phyloP scores from a whole-genome alignment of 768 basidiomycete genomes.

The Cystofilobasidium bisporidii region DNA sequence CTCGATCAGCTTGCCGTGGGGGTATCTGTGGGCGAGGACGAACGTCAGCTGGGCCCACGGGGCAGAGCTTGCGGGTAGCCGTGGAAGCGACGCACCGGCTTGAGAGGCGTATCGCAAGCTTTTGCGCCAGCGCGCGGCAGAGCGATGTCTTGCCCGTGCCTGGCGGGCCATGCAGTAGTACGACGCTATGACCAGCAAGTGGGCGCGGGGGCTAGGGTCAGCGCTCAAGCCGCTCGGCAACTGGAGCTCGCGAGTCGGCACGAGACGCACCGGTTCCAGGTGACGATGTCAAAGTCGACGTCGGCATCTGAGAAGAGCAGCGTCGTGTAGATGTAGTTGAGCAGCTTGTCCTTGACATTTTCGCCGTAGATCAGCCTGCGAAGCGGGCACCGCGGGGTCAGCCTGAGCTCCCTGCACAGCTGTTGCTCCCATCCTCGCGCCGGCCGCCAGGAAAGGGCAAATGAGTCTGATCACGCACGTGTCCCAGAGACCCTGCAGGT shows the following conservation, averaged over 20 bases:
- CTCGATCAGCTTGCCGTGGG: conserved; percentile 77
- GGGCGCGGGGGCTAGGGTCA: too few species aligned
- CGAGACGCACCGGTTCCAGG: conserved; percentile 67
- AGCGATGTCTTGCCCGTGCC: conserved; percentile 96
- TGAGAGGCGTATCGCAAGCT: conserved; percentile 79
- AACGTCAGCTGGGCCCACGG: too few species aligned
- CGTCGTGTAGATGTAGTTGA: conserved; percentile 92
- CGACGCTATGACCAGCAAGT: conserved; percentile 57
- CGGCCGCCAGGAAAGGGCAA: too few species aligned
- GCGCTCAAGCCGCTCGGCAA: too few species aligned
- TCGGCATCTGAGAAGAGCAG: conserved; percentile 68
- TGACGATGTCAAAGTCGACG: conserved; percentile 63
- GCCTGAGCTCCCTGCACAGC: too few species aligned
- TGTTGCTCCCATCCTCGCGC: too few species aligned
- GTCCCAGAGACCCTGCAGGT: conserved; percentile 83
- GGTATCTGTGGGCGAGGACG: conserved; percentile 56
- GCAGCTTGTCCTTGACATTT: conserved; percentile 70
- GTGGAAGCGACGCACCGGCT: conserved; percentile 50
- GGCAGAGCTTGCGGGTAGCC: neutral
- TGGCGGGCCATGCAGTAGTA: conserved; percentile 89
- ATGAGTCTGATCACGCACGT: conserved; percentile 39
- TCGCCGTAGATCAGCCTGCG: conserved; percentile 64
- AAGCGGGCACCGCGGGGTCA: neutral
- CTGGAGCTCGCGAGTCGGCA: neutral
- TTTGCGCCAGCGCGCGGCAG: conserved; percentile 89